These are phyloP conservation scores for Mucor mucedo DNA, from an alignment of 371 early-diverging fungal genomes.

Conservation along the genomic window DNA sequence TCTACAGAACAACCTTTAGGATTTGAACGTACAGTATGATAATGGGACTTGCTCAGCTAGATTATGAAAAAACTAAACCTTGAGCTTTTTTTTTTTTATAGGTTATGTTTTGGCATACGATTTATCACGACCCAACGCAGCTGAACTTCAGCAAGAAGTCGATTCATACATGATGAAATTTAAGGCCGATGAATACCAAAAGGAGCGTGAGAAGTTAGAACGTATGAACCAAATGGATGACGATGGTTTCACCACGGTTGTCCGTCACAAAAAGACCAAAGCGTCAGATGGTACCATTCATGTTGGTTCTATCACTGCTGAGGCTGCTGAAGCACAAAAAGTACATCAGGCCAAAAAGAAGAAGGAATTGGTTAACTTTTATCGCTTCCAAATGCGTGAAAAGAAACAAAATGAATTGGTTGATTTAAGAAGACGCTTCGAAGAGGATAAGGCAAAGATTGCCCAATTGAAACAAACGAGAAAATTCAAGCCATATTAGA, in stretches of 20 bases:
- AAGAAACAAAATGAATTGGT: constrained; percentile 85
- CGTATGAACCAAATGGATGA: constrained; percentile 85
- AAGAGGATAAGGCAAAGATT: constrained; percentile 90
- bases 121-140: constrained; percentile 60
- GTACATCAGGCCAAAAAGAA: constrained; percentile 58
- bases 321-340: constrained; percentile 45
- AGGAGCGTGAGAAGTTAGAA: constrained; percentile 64
- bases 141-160: constrained; percentile 64
- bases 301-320: constrained; percentile 55
- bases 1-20: constrained; percentile 56
- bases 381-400: constrained; percentile 94
- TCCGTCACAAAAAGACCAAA: constrained; percentile 65
- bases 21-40: constrained; percentile 52
- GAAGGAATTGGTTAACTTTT: constrained; percentile 84
- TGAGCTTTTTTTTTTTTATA: constrained; percentile 8
- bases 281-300: constrained; percentile 62
- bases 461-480: constrained; percentile 78
- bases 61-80: not conserved
- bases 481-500: constrained; percentile 89
- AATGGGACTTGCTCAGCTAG: not conserved
- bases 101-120: constrained; percentile 53
- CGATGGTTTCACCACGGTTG: constrained; percentile 93
- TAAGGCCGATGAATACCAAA: constrained; percentile 79
- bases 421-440: constrained; percentile 88
- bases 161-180: constrained; percentile 81